A percentile compares a stretch with the other conserved stretches of the same genome.
Evolutionary conservation across 2,329 filamentous ascomycete species (phyloP).

Genomic region (Cordyceps fumosorosea): DNA sequence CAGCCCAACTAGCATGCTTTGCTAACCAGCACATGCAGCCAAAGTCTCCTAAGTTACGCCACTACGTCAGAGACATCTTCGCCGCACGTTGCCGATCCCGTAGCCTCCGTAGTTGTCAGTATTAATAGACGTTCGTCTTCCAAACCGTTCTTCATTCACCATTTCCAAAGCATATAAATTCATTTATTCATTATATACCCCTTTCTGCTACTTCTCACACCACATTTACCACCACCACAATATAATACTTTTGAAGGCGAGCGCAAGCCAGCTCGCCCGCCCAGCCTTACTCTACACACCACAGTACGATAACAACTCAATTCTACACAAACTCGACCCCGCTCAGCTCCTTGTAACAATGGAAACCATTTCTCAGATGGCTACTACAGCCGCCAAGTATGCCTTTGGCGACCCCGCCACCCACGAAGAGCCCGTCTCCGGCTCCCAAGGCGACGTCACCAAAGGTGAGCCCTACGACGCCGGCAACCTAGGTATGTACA

Average conservation of each 20-base stretch:
- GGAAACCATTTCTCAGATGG: conserved; percentile 57
- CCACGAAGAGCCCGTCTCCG: conserved; percentile 61
- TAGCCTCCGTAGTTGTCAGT: not conserved
- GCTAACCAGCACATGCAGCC: not conserved
- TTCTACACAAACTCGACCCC: not conserved
- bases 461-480: conserved; percentile 70
- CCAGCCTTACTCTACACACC: no score
- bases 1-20: not conserved
- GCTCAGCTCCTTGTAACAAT: conserved; percentile 33
- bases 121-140: conserved; percentile 3
- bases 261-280: no score
- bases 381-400: conserved; percentile 32
- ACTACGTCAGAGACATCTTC: conserved; percentile 9
- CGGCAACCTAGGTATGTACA: conserved; percentile 57
- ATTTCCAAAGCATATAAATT: no score
- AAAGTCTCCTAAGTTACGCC: not conserved
- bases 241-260: no score
- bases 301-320: no score
- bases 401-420: conserved; percentile 35
- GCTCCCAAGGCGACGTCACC: conserved; percentile 59
- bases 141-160: no score
- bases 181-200: not conserved
- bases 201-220: not conserved
- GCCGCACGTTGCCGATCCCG: not conserved
- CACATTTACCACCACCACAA: no score